Conservation (phyloP, 345 rosid genomes). For the Stellera chamaejasme region DNA sequence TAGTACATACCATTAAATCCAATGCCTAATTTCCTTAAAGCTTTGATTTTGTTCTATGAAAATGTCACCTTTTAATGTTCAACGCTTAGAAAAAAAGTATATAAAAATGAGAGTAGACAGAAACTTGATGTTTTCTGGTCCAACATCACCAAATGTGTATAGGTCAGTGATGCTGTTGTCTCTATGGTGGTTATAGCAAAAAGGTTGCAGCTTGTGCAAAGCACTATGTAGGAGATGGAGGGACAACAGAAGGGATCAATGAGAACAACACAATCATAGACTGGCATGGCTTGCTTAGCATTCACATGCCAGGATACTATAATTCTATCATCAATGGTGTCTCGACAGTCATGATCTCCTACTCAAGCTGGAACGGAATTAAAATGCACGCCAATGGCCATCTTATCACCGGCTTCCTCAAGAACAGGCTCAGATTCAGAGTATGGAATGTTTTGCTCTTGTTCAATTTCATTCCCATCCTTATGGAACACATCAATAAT, state of each 20-base stretch:
- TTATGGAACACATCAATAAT: not conserved
- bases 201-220: slow-evolving; percentile 92
- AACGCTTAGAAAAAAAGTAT: no score
- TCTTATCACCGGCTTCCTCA: slow-evolving; percentile 67
- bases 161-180: not conserved
- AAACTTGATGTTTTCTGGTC: no score
- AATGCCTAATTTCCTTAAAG: no score
- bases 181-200: slow-evolving; percentile 26
- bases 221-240: slow-evolving; percentile 95
- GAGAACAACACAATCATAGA: slow-evolving; percentile 58
- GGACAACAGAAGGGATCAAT: slow-evolving; percentile 62
- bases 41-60: no score
- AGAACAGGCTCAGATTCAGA: slow-evolving; percentile 58
- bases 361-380: slow-evolving; percentile 84
- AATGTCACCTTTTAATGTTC: no score
- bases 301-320: slow-evolving; percentile 79
- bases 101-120: no score
- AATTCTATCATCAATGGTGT: slow-evolving; percentile 68
- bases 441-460: slow-evolving; percentile 17
- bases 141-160: no score
- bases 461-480: not conserved
- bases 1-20: no score
- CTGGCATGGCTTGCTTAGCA: slow-evolving; percentile 45
- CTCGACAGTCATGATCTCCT: slow-evolving; percentile 81
- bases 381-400: slow-evolving; percentile 76